phyloP scores from a whole-genome alignment of 257 asterid genomes.

The Lithospermum erythrorhizon region DNA sequence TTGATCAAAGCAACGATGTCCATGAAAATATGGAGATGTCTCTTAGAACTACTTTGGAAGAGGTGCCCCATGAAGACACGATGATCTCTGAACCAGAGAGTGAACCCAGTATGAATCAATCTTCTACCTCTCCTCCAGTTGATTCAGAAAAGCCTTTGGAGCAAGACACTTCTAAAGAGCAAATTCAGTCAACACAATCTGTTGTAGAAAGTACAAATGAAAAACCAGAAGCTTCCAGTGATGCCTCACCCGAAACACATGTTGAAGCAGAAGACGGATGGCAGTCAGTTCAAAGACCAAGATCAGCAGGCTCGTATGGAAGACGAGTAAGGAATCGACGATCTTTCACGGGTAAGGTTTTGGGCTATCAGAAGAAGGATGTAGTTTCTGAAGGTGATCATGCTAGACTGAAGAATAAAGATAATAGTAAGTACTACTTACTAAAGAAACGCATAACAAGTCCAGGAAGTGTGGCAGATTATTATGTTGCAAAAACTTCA shows the following conservation, averaged over 20 bases:
- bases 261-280: conserved; percentile 93
- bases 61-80: conserved; percentile 37
- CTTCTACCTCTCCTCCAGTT: conserved; percentile 23
- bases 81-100: conserved; percentile 30
- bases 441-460: conserved; percentile 50
- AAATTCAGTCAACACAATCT: conserved; percentile 28
- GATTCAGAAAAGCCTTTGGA: conserved; percentile 30
- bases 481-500: conserved; percentile 68
- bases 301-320: conserved; percentile 66
- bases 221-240: conserved; percentile 24
- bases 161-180: conserved; percentile 26
- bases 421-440: conserved; percentile 49
- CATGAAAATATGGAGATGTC: conserved; percentile 39
- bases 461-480: conserved; percentile 67
- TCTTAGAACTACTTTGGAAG: conserved; percentile 27
- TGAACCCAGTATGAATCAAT: conserved; percentile 21
- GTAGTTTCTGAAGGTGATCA: conserved; percentile 52
- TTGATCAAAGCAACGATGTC: conserved; percentile 38
- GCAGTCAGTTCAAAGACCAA: conserved; percentile 90
- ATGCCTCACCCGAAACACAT: conserved; percentile 40
- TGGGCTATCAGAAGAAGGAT: conserved; percentile 65
- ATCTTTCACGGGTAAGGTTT: conserved; percentile 40
- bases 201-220: conserved; percentile 26
- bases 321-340: conserved; percentile 72
- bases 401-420: conserved; percentile 46